Evolutionary conservation across 352 stramenopile species (phyloP).

Genomic region (Thalassiosira mediterranea): DNA sequence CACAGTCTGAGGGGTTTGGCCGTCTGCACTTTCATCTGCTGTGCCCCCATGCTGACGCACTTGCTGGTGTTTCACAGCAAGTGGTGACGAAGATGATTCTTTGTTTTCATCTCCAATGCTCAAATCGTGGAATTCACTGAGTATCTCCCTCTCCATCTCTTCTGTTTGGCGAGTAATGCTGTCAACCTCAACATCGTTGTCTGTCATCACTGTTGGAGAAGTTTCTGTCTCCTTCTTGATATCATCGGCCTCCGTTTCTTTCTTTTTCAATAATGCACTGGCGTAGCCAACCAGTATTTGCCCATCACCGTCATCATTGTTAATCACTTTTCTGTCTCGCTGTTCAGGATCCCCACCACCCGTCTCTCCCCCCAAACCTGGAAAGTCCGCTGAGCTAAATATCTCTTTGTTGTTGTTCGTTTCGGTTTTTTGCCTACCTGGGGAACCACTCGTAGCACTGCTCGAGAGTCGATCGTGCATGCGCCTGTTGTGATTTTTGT

Average conservation of each 20-base stretch:
- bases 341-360: slow-evolving; percentile 3
- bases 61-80: slow-evolving; percentile 5
- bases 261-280: slow-evolving; percentile 53
- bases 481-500: slow-evolving; percentile 16
- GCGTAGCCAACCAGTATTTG: slow-evolving; percentile 46
- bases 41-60: not conserved
- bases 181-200: slow-evolving; percentile 20
- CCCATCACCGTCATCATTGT: slow-evolving; percentile 10
- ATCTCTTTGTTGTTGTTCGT: slow-evolving; percentile 30
- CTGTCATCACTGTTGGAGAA: not conserved
- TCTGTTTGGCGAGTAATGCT: slow-evolving; percentile 30
- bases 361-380: slow-evolving; percentile 39
- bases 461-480: slow-evolving; percentile 24
- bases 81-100: not conserved
- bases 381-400: slow-evolving; percentile 54
- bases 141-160: slow-evolving; percentile 45
- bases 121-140: slow-evolving; percentile 56
- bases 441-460: slow-evolving; percentile 2
- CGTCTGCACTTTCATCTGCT: slow-evolving; percentile 13
- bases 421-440: not conserved
- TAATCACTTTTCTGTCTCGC: slow-evolving; percentile 14
- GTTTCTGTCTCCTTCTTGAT: not conserved
- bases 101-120: slow-evolving; percentile 27
- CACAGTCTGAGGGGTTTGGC: slow-evolving; percentile 10
- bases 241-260: slow-evolving; percentile 26